A percentile compares a stretch with the other conserved stretches of the same genome.
phyloP scores from a whole-genome alignment of 2,329 filamentous ascomycete species.

The Talaromyces sp. region DNA sequence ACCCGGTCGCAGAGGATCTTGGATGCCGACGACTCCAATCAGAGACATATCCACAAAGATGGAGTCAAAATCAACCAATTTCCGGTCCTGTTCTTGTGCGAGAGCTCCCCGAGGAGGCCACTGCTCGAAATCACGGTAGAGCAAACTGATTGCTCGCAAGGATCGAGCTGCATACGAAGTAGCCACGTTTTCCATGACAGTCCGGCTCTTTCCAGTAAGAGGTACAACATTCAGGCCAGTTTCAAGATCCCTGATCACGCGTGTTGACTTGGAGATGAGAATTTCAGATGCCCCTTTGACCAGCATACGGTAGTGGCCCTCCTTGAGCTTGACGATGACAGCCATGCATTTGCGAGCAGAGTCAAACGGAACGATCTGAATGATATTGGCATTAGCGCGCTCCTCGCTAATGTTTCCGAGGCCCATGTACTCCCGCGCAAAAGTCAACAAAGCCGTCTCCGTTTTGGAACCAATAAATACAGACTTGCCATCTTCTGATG shows the following conservation, averaged over 20 bases:
- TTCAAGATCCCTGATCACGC: slow-evolving; percentile 55
- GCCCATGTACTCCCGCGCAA: slow-evolving; percentile 60
- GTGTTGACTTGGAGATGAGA: slow-evolving; percentile 40
- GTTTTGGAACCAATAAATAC: slow-evolving; percentile 72
- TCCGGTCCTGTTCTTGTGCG: slow-evolving; percentile 52
- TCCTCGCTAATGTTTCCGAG: slow-evolving; percentile 59
- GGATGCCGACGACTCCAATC: slow-evolving; percentile 69
- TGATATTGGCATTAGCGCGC: slow-evolving; percentile 56
- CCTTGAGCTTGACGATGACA: slow-evolving; percentile 52
- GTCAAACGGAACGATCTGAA: slow-evolving; percentile 53
- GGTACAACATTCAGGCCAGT: slow-evolving; percentile 50
- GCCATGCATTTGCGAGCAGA: slow-evolving; percentile 66
- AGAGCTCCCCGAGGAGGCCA: slow-evolving; percentile 70
- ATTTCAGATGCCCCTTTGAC: slow-evolving; percentile 52
- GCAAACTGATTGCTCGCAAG: slow-evolving; percentile 75
- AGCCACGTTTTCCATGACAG: slow-evolving; percentile 62
- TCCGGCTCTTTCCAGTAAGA: slow-evolving; percentile 54
- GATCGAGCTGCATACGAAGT: slow-evolving; percentile 73
- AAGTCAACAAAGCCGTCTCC: slow-evolving; percentile 67
- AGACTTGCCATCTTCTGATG: slow-evolving; percentile 52
- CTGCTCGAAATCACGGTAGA: slow-evolving; percentile 75
- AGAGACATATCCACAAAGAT: slow-evolving; percentile 64
- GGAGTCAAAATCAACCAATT: slow-evolving; percentile 60
- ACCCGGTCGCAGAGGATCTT: slow-evolving; percentile 70
- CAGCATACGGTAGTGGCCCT: slow-evolving; percentile 53